Base-by-base conservation (phyloP, 1,284 basidiomycete genomes). In the Ceraceosorus guamensis region DNA sequence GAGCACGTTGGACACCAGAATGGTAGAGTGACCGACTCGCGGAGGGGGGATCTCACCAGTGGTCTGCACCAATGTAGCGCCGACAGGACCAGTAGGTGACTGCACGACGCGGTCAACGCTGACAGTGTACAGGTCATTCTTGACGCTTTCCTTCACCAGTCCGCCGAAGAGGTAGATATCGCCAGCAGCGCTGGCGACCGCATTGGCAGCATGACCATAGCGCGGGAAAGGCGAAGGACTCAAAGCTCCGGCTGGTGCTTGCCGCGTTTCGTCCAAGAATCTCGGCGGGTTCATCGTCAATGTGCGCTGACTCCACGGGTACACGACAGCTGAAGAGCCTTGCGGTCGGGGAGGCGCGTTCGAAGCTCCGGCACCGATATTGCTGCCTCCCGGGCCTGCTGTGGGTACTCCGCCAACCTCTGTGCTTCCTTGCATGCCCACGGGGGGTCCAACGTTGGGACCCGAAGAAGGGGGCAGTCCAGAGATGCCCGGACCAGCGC, bases 161-260 rank as follows among this genome's bases (percentile, higher is more conserved):
- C 95, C 95, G 67, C 95, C 95, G 71, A 98, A 99, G 57, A 98
- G 83, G 78, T 91, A 92, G 64, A 99, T 84, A 71, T 98, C 92
- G 30, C 93, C 93, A 6, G 81, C 83, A 16, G 83, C 75, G 10
- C 87, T 87, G 2, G 76, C 72, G 47, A 83, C 84, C 11, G 89
- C 84, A 24, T 95, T 93, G n/a, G 96, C 83, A 2, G 92, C 88
- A 71, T 96, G 90, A 10, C 95, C 95, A 74, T 99, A 99, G 54
- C 95, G 86, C 13, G 95, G 95, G 78, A 99, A 98, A 0, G 95
- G 95, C 24, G 77, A 75, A 4, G 78, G 75, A 13, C 74, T 77
- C 32, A 70, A 60, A 1, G 70, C 71, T 14, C 70, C 72, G 11
- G 70, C 63, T 41, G 75, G 71, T 24, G 71, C 71, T 50, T 71